Conservation (phyloP, 2,329 filamentous ascomycete species). For the Neofusicoccum kwambonambiense region DNA sequence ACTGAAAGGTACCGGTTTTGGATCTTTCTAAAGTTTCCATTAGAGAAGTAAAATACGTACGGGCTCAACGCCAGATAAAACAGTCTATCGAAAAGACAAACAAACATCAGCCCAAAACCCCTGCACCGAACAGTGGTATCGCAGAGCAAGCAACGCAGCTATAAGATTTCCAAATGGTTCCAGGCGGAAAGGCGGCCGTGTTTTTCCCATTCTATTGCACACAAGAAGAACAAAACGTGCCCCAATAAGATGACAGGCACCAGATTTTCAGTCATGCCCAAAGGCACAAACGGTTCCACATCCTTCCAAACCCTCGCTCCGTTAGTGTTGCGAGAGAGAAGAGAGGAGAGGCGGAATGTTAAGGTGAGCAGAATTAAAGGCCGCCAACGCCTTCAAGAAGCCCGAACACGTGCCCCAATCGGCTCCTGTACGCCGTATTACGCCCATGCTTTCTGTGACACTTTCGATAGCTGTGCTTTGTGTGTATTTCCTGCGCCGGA, state of each 20-base stretch:
- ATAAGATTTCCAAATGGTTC: background rate
- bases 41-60: background rate
- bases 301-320: background rate
- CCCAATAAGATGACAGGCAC: background rate
- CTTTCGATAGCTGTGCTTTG: background rate
- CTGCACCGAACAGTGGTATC: conserved; percentile 2
- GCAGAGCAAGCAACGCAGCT: conserved; percentile 8
- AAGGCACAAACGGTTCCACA: background rate
- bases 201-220: conserved; percentile 8
- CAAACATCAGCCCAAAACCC: background rate
- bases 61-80: background rate
- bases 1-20: too few species aligned
- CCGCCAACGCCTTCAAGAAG: background rate
- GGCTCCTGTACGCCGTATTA: background rate
- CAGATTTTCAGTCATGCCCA: background rate
- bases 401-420: background rate
- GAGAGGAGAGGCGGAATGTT: background rate
- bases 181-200: background rate
- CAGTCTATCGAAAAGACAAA: background rate
- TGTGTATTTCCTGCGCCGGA: conserved; percentile 4
- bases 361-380: background rate
- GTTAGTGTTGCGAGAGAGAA: background rate
- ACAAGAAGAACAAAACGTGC: background rate
- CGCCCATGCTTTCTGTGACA: conserved; percentile 1
- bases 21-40: background rate